phyloP scores from a whole-genome alignment of 1,284 basidiomycete genomes.

The Pseudozyma pruni region DNA sequence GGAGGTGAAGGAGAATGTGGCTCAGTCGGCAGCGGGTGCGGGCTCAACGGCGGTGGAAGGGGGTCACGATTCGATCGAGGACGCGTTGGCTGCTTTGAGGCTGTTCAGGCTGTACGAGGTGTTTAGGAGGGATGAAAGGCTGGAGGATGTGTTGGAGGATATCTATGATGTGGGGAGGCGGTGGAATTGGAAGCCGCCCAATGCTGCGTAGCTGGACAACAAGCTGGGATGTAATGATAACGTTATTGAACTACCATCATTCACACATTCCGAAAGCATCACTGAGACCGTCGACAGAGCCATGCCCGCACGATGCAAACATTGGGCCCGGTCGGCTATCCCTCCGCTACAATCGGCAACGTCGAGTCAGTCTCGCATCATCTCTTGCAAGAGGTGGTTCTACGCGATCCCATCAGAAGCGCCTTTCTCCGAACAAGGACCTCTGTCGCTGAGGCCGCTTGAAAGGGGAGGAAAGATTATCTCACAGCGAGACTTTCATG shows the following conservation, averaged over 20 bases:
- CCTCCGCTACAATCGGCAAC: too few species aligned
- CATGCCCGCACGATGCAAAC: too few species aligned
- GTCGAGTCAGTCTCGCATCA: background rate
- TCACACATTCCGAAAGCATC: too few species aligned
- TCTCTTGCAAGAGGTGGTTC: background rate
- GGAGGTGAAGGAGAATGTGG: conserved; percentile 7
- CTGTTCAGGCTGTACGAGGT: conserved; percentile 85
- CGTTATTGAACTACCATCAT: too few species aligned
- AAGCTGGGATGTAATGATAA: background rate
- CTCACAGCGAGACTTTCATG: background rate
- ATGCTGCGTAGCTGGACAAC: background rate
- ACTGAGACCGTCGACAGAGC: too few species aligned
- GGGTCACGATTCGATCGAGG: conserved; percentile 90
- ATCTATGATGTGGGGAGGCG: conserved; percentile 72
- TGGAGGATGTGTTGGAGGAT: conserved; percentile 87
- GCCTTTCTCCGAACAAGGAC: too few species aligned
- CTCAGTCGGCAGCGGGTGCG: conserved; percentile 16
- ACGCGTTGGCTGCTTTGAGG: conserved; percentile 86
- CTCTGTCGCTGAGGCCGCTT: too few species aligned
- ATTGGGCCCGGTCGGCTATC: too few species aligned
- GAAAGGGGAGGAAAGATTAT: background rate
- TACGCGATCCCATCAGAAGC: background rate
- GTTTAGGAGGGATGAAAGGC: conserved; percentile 80
- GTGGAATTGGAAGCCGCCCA: conserved; percentile 53
- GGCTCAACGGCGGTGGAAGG: conserved; percentile 38